These are phyloP conservation scores for Geoglossum cookeanum DNA, from an alignment of 2,329 filamentous ascomycete species.

Conservation along the genomic window DNA sequence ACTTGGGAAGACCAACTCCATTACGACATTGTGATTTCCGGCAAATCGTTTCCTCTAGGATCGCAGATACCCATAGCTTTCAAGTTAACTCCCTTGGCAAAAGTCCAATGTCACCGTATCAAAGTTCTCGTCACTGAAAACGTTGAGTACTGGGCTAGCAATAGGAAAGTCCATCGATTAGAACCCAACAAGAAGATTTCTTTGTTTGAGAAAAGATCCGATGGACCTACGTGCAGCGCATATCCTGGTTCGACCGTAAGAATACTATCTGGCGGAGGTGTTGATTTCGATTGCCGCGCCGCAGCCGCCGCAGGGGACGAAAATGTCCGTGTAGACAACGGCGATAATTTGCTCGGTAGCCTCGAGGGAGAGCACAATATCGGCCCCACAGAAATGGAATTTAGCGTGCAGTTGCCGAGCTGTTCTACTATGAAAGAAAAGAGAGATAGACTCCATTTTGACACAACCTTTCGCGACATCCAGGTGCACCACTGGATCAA, in stretches of 20 bases:
- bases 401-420: conserved; percentile 79
- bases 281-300: conserved; percentile 41
- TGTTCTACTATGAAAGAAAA: conserved; percentile 47
- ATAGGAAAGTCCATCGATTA: conserved; percentile 67
- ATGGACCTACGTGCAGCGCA: conserved; percentile 50
- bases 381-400: conserved; percentile 84
- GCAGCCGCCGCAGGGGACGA: conserved; percentile 36
- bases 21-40: conserved; percentile 91
- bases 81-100: conserved; percentile 79
- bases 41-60: conserved; percentile 83
- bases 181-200: conserved; percentile 71
- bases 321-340: conserved; percentile 28
- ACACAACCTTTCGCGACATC: conserved; percentile 85
- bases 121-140: conserved; percentile 85
- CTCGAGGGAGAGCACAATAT: conserved; percentile 58
- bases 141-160: conserved; percentile 75
- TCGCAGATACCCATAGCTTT: conserved; percentile 81
- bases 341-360: conserved; percentile 61
- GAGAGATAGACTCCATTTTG: conserved; percentile 63
- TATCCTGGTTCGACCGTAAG: conserved; percentile 60
- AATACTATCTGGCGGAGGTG: conserved; percentile 62
- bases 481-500: conserved; percentile 96
- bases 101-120: conserved; percentile 82
- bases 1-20: conserved; percentile 92
- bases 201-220: conserved; percentile 73